These are phyloP conservation scores for Saccharomyces hybrid DNA, from an alignment of 1,139 yeast species.

Conservation along the genomic window DNA sequence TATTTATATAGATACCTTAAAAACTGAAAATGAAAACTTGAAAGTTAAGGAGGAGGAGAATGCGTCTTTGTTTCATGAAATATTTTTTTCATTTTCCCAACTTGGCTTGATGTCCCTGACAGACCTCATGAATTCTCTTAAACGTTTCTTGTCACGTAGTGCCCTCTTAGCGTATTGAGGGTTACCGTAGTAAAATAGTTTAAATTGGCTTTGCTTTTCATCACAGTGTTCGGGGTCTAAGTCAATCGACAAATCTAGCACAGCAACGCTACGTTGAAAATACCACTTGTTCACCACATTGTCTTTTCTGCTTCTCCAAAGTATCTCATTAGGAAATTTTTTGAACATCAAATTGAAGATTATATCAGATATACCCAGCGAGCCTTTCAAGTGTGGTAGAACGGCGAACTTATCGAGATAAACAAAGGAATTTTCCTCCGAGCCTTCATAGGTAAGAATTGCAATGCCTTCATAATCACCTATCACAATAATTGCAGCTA, in stretches of 20 bases:
- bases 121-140: slow-evolving; percentile 24
- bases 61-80: too few species aligned
- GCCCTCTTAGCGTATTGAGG: slow-evolving; percentile 14
- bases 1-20: slow-evolving; percentile 1
- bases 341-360: slow-evolving; percentile 73
- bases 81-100: slow-evolving; percentile 19
- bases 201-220: slow-evolving; percentile 25
- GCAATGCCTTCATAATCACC: slow-evolving; percentile 98
- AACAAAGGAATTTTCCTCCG: slow-evolving; percentile 35
- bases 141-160: slow-evolving; percentile 14
- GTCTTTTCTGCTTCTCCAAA: slow-evolving; percentile 81
- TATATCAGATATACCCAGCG: slow-evolving; percentile 88
- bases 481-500: slow-evolving; percentile 74
- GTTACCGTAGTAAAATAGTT: slow-evolving; percentile 30
- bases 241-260: slow-evolving; percentile 38
- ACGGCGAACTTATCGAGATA: slow-evolving; percentile 94
- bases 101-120: slow-evolving; percentile 32
- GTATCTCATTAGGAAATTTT: slow-evolving; percentile 61
- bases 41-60: too few species aligned
- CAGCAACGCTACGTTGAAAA: slow-evolving; percentile 80
- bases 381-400: slow-evolving; percentile 72
- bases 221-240: slow-evolving; percentile 23
- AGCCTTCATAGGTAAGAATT: slow-evolving; percentile 70
- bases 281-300: slow-evolving; percentile 98
- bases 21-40: neutral